Conservation (phyloP, 495 filamentous ascomycete genomes). For the Oleoguttula mirabilis region DNA sequence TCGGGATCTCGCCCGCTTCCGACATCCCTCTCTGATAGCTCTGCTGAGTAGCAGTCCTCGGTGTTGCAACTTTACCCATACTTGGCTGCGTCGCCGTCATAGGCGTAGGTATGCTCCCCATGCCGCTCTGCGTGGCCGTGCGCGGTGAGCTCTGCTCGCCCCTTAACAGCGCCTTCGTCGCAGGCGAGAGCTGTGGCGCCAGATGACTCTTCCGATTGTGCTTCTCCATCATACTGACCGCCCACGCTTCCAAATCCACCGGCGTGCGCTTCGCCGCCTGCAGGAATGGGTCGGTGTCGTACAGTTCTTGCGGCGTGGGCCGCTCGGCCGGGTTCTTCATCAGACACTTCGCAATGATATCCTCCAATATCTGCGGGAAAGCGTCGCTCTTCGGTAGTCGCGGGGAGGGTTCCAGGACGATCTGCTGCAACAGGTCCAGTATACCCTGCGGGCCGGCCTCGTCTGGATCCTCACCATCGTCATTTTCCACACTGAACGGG, state of each 20-base stretch:
- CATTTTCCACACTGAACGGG: constrained; percentile 72
- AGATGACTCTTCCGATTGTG: constrained; percentile 89
- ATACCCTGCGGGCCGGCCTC: constrained; percentile 78
- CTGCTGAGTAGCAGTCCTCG: no score
- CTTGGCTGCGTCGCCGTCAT: neutral
- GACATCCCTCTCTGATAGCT: neutral
- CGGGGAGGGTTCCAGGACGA: constrained; percentile 91
- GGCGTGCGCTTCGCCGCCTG: constrained; percentile 89
- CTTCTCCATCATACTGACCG: constrained; percentile 75
- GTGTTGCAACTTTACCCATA: no score
- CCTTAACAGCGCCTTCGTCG: constrained; percentile 36
- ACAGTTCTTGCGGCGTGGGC: constrained; percentile 82
- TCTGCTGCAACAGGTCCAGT: constrained; percentile 89
- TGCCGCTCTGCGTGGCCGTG: neutral
- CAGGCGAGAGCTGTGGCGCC: constrained; percentile 39
- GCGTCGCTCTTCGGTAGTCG: constrained; percentile 91
- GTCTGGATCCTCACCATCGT: constrained; percentile 55
- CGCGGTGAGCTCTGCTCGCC: constrained; percentile 6
- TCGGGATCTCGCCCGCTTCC: neutral
- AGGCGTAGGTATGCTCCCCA: neutral
- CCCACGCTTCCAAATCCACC: constrained; percentile 82
- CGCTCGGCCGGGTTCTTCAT: constrained; percentile 75
- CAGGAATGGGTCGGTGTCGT: constrained; percentile 80
- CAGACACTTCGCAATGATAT: constrained; percentile 92
- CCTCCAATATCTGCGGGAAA: constrained; percentile 85